Evolutionary conservation across 345 rosid species (phyloP).

Genomic region (Camelina sativa): DNA sequence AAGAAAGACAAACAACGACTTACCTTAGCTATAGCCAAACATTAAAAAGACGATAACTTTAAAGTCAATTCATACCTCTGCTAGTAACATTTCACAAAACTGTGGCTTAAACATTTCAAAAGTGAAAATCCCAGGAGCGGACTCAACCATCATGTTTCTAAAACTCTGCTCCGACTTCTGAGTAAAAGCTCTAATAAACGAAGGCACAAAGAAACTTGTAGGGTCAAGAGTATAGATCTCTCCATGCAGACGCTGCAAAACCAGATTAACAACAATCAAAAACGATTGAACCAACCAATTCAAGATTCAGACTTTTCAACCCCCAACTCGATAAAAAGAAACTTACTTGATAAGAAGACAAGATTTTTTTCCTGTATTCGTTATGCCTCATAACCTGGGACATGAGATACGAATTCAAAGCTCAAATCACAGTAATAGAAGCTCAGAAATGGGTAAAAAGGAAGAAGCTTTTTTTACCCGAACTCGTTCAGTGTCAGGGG

Average conservation of each 20-base stretch:
- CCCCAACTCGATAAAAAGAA: background rate
- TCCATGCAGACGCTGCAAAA: conserved; percentile 70
- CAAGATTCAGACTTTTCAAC: background rate
- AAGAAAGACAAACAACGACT: conserved; percentile 14
- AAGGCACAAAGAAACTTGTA: conserved; percentile 65
- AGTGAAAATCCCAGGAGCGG: conserved; percentile 68
- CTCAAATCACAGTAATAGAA: background rate
- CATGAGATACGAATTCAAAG: conserved; percentile 15
- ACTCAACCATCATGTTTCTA: conserved; percentile 64
- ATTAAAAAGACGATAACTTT: conserved; percentile 43
- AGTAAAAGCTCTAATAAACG: conserved; percentile 70
- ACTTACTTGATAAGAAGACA: conserved; percentile 42
- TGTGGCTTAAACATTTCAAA: conserved; percentile 82
- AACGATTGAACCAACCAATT: conserved; percentile 19
- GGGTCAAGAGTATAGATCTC: conserved; percentile 70
- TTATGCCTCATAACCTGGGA: conserved; percentile 41
- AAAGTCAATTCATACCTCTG: conserved; percentile 63
- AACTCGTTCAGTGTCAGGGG: conserved; percentile 72
- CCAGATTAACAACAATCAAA: conserved; percentile 13
- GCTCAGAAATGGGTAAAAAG: background rate
- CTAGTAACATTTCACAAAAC: conserved; percentile 69
- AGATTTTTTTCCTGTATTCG: conserved; percentile 40
- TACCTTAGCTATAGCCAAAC: conserved; percentile 33
- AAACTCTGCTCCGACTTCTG: conserved; percentile 66
- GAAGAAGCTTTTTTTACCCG: conserved; percentile 55